A percentile compares a stretch with the other conserved stretches of the same genome.
These are phyloP conservation scores for Rhizopogon rudus DNA, from an alignment of 768 basidiomycete species.

Conservation along the genomic window DNA sequence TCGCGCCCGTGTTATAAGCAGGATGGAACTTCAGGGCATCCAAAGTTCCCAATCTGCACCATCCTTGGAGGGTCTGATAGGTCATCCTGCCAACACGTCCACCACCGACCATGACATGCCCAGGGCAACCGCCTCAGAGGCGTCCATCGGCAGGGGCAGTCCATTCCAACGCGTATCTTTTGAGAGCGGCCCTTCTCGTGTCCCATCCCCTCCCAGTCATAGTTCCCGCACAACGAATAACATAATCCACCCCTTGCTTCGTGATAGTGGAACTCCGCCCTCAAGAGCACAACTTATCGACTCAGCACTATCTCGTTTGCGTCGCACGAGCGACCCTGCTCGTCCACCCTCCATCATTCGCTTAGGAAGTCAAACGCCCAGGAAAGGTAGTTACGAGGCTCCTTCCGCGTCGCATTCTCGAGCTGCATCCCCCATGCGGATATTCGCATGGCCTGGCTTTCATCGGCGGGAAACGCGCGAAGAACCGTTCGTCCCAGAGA, in stretches of 20 bases:
- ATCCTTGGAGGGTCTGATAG: slow-evolving; percentile 26
- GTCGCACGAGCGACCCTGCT: not conserved
- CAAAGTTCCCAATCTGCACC: slow-evolving; percentile 41
- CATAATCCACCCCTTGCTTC: slow-evolving; percentile 28
- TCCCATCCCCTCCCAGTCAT: slow-evolving; percentile 28
- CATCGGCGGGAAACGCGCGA: slow-evolving; percentile 45
- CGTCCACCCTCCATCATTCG: slow-evolving; percentile 10
- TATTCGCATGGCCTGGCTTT: slow-evolving; percentile 50
- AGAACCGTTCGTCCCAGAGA: slow-evolving; percentile 51
- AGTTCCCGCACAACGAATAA: slow-evolving; percentile 18
- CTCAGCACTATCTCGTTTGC: slow-evolving; percentile 1
- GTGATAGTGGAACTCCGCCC: slow-evolving; percentile 7
- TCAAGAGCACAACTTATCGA: slow-evolving; percentile 4
- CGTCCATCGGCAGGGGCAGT: slow-evolving; percentile 36
- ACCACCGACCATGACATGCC: slow-evolving; percentile 9
- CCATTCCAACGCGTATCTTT: slow-evolving; percentile 51
- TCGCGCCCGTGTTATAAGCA: slow-evolving; percentile 29
- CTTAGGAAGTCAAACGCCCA: slow-evolving; percentile 11
- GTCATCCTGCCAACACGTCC: slow-evolving; percentile 15
- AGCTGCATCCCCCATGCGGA: slow-evolving; percentile 52
- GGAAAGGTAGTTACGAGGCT: slow-evolving; percentile 21
- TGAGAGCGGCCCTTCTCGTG: slow-evolving; percentile 39
- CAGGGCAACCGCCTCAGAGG: slow-evolving; percentile 29
- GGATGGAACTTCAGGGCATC: slow-evolving; percentile 26
- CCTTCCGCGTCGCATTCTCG: slow-evolving; percentile 36